Evolutionary conservation across 257 asterid species (phyloP), one percentile per base, ranked within the genome.

Genomic region (Nyctanthes arbortristis): DNA sequence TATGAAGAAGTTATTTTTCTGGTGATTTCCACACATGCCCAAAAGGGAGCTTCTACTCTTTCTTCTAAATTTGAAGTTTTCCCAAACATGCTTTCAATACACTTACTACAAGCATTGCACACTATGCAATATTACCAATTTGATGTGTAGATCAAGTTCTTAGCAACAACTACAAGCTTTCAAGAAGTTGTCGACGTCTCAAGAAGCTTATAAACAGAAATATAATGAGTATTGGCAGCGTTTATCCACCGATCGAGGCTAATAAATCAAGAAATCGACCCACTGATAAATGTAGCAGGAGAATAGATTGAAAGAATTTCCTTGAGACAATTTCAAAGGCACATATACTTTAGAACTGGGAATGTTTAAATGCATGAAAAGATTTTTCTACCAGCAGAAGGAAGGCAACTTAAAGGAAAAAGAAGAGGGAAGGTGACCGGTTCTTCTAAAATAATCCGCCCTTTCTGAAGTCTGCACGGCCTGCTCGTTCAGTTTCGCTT

Each of bases 391-490:
- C 85, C 91, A 84, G 80, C 94, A 88, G 68, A 77, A 66, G 12
- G 88, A 83, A 63, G 93, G 90, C 78, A 82, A 54, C 70, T 86
- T 88, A 69, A 83, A 76, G 70, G 89, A 86, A 80, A 83, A 83
- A 10, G 85, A 84, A 11, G 84, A 83, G 3, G 97, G 94, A 73
- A 85, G 86, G 79, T 79, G 89, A 9, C 97, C 97, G 0, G 83
- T 90, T 72, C 92, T 82, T 69, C 92, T 82, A 56, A 90, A 84
- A 71, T 88, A 88, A 80, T 91, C 96, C 31, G 96, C 96, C 68
- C 77, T 78, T 67, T 81, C 90, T 1, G 89, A 85, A 14, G 89
- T 89, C 81, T 80, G 84, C 39, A 83, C 78, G 0, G 91, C 96
- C 34, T 86, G 89, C 37, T 89, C 93, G 29, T 84, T 88, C 24